Percentiles rank a stretch among this genome's conserved stretches.
Conservation (phyloP, 2,329 filamentous ascomycete genomes). For the Magnaporthiopsis rhizophila region DNA sequence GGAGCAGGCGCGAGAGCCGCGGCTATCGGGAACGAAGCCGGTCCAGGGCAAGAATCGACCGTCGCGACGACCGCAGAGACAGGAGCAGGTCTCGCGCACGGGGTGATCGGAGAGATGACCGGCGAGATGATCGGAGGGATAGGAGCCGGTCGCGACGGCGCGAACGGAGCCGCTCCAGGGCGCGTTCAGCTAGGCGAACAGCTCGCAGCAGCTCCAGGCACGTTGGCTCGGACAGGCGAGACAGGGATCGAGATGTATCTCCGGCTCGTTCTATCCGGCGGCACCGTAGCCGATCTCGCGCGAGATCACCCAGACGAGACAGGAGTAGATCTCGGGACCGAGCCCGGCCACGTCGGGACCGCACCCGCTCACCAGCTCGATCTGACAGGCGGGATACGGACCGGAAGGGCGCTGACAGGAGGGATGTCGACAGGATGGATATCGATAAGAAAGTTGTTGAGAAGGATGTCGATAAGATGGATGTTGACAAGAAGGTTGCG, state of each 20-base stretch:
- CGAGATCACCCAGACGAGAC: constrained; percentile 19
- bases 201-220: constrained; percentile 21
- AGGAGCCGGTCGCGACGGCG: constrained; percentile 19
- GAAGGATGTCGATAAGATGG: constrained; percentile 5
- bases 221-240: constrained; percentile 12
- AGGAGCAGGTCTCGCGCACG: constrained; percentile 13
- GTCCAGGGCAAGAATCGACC: constrained; percentile 14
- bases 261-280: constrained; percentile 22
- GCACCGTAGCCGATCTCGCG: constrained; percentile 19
- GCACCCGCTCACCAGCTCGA: constrained; percentile 19
- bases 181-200: constrained; percentile 14
- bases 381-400: constrained; percentile 10
- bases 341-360: constrained; percentile 17
- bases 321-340: constrained; percentile 20
- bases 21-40: constrained; percentile 21
- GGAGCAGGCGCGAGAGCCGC: constrained; percentile 17
- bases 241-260: neutral
- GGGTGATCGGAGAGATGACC: constrained; percentile 14
- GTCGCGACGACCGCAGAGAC: constrained; percentile 16
- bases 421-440: constrained; percentile 5
- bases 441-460: constrained; percentile 2
- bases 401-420: neutral
- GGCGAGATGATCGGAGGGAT: constrained; percentile 15
- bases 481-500: constrained; percentile 4
- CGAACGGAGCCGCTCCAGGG: constrained; percentile 18